Percentiles rank a stretch among this genome's conserved stretches.
Evolutionary conservation across 257 asterid species (phyloP).

Genomic region (Salvia splendens): DNA sequence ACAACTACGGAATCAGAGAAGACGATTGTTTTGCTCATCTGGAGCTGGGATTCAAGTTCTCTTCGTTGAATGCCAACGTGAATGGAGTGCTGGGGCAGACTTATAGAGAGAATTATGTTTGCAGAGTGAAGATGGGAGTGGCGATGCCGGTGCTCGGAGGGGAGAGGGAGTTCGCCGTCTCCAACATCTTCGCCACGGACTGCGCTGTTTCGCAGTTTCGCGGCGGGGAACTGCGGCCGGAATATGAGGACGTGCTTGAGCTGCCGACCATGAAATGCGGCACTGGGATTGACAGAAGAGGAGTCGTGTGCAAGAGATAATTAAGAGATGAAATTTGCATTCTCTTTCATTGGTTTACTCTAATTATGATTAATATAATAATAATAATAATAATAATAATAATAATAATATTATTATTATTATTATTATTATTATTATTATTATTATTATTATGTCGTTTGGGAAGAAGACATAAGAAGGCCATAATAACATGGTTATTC

Average conservation of each 20-base stretch:
- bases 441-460: too few relatives aligned
- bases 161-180: slow-evolving; percentile 39
- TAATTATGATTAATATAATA: not conserved
- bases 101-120: slow-evolving; percentile 54
- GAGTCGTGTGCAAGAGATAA: slow-evolving; percentile 54
- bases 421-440: too few relatives aligned
- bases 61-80: slow-evolving; percentile 34
- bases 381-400: not conserved
- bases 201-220: slow-evolving; percentile 49
- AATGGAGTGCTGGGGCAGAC: slow-evolving; percentile 73
- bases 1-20: slow-evolving; percentile 49
- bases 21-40: slow-evolving; percentile 68
- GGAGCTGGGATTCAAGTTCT: slow-evolving; percentile 63
- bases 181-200: slow-evolving; percentile 47
- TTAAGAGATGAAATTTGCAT: not conserved
- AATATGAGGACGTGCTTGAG: slow-evolving; percentile 29
- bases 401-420: not conserved
- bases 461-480: not conserved
- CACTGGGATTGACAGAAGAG: slow-evolving; percentile 48
- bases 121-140: slow-evolving; percentile 48
- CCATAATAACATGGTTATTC: not conserved
- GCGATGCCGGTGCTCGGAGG: slow-evolving; percentile 73
- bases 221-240: not conserved
- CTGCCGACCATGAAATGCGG: slow-evolving; percentile 47
- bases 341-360: too few relatives aligned